Evolutionary conservation across 2,329 filamentous ascomycete genomes (phyloP).

Genomic region (Stagonosporopsis chrysanthemi): DNA sequence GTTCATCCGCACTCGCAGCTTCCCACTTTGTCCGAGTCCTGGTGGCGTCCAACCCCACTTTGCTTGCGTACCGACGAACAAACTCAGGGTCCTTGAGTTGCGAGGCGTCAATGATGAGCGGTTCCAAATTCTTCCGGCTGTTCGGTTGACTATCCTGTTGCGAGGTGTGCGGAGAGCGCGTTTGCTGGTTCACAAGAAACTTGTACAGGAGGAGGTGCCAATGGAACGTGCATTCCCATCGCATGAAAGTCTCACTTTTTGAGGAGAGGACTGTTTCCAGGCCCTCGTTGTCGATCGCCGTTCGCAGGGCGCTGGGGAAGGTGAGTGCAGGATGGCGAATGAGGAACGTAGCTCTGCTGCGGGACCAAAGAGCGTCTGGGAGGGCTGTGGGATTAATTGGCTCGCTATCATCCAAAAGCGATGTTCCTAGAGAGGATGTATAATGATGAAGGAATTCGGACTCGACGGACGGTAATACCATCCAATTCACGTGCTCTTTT

Average conservation of each 20-base stretch:
- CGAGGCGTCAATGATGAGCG: slow-evolving; percentile 29
- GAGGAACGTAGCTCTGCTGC: slow-evolving; percentile 26
- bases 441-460: slow-evolving; percentile 5
- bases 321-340: slow-evolving; percentile 31
- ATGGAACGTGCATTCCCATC: slow-evolving; percentile 28
- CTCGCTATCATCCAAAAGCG: neutral
- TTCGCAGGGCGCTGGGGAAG: slow-evolving; percentile 28
- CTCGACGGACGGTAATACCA: slow-evolving; percentile 21
- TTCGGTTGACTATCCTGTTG: neutral
- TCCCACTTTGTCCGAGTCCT: slow-evolving; percentile 24
- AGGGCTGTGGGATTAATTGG: slow-evolving; percentile 24
- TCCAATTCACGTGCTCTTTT: slow-evolving; percentile 34
- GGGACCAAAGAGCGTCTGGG: slow-evolving; percentile 17
- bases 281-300: slow-evolving; percentile 24
- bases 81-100: slow-evolving; percentile 20
- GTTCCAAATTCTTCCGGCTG: neutral
- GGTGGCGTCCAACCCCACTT: slow-evolving; percentile 21
- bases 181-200: slow-evolving; percentile 13
- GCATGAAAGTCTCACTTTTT: neutral
- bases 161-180: neutral
- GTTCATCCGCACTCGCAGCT: slow-evolving; percentile 15
- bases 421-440: neutral
- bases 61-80: slow-evolving; percentile 25
- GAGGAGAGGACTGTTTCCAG: slow-evolving; percentile 2
- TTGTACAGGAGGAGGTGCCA: slow-evolving; percentile 27